Base-by-base conservation (phyloP, 1,284 basidiomycete species). In the Stereum hirsutum region DNA sequence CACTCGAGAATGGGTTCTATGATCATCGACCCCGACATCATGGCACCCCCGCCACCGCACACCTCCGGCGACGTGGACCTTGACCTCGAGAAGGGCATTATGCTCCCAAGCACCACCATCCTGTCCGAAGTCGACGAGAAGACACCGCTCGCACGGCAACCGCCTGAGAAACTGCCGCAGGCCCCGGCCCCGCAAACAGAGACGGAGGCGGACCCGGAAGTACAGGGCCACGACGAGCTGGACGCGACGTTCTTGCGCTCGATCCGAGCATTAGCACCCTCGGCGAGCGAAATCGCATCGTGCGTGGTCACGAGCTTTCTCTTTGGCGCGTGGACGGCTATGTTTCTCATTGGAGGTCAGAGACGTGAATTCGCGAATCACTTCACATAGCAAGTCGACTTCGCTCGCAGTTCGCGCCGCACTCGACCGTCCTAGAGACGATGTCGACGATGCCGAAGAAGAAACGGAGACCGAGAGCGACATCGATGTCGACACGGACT, bases 241-340 rank as follows among this genome's bases (percentile, higher is more conserved):
- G n/a, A n/a, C n/a, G 12, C 33, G 8, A 11, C 33, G 17, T 11
- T 11, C 10, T 19, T 17, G 19, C 19, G 10, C 10, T 19, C 33
- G 8, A 35, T 19, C 7, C 11, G 20, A 20, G 5, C 34, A 19
- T n/a, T 11, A 11, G 31, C 43, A 46, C 17, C 46, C 40, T 43
- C 44, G 20, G 52, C 49, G 41, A 54, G 57, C 50, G 57, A 56
- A 43, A 60, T 60, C 23, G 60, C 61, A 44, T 64, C 60, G 34
- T 60, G 59, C 47, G 54, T 63, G 45, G 48, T 64, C 46, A 60
- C 63, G 8, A 62, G 62, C 31, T 59, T 65, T 45, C 53, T 63
- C 46, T 54, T 63, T 25, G 63, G 63, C 41, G 57, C 62, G 31
- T 60, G 64, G 50, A 49, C 62, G 48, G 57, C 63, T 39, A 52